Conservation (phyloP, 1,284 basidiomycete species). For the Pseudozyma sp. region DNA sequence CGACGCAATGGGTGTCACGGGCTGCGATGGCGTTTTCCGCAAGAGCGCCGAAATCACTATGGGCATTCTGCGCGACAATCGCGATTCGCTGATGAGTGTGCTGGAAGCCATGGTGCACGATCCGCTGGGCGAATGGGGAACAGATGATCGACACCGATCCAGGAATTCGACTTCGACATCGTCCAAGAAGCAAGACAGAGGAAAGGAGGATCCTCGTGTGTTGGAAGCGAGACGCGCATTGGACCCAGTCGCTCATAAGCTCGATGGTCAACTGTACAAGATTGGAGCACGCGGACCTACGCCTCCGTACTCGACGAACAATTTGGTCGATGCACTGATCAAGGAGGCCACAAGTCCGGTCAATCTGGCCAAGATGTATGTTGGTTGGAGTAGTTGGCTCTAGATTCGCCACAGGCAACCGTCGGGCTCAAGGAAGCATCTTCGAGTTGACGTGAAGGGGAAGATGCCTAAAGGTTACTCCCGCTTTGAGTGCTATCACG, state of each 20-base stretch:
- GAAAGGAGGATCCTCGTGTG: conserved; percentile 51
- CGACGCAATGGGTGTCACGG: conserved; percentile 92
- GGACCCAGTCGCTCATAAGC: conserved; percentile 63
- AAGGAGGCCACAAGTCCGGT: conserved; percentile 62
- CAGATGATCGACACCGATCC: conserved; percentile 63
- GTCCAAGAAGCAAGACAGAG: conserved; percentile 7
- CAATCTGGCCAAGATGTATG: conserved; percentile 65
- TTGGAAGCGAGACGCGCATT: conserved; percentile 62
- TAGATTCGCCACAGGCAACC: not conserved
- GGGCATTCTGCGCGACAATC: conserved; percentile 87
- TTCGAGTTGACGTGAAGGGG: too few species aligned
- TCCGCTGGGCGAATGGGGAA: conserved; percentile 93
- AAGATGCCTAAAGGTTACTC: too few species aligned
- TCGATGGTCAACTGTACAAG: conserved; percentile 59
- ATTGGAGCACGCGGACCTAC: conserved; percentile 45
- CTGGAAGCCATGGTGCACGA: conserved; percentile 98
- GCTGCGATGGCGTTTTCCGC: conserved; percentile 93
- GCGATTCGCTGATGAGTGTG: conserved; percentile 93
- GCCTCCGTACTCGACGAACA: conserved; percentile 63
- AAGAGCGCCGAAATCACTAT: conserved; percentile 92
- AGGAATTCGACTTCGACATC: conserved; percentile 12
- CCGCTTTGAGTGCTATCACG: too few species aligned
- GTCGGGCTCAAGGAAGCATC: too few species aligned
- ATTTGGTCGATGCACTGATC: conserved; percentile 66
- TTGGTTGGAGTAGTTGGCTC: conserved; percentile 61